A percentile compares a stretch with the other conserved stretches of the same genome.
These are phyloP conservation scores for Pseudocercospora crystallina DNA, from an alignment of 2,329 filamentous ascomycete species.

Conservation along the genomic window DNA sequence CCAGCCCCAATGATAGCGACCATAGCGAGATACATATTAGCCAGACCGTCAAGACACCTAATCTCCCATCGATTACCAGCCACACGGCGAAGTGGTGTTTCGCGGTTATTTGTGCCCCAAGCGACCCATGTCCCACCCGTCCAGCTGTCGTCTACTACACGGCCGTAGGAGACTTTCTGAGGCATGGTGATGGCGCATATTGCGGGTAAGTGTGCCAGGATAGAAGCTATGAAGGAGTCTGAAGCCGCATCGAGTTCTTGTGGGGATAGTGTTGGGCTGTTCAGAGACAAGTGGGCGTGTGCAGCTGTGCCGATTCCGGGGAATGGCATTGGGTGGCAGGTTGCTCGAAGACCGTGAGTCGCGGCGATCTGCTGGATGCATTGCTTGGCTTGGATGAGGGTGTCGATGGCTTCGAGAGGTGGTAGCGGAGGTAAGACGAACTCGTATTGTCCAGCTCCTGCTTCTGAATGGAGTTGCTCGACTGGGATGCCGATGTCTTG, in stretches of 20 bases:
- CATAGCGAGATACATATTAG: conserved; percentile 73
- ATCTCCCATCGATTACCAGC: conserved; percentile 58
- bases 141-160: conserved; percentile 70
- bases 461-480: conserved; percentile 74
- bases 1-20: conserved; percentile 63
- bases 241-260: conserved; percentile 45
- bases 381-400: conserved; percentile 68
- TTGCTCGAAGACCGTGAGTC: conserved; percentile 63
- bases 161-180: conserved; percentile 65
- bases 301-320: conserved; percentile 62
- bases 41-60: conserved; percentile 73
- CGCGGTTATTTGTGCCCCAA: conserved; percentile 81
- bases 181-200: conserved; percentile 70
- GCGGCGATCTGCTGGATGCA: conserved; percentile 66
- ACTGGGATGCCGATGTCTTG: conserved; percentile 63
- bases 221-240: conserved; percentile 66
- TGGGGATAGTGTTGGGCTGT: conserved; percentile 34
- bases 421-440: conserved; percentile 65
- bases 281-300: conserved; percentile 70
- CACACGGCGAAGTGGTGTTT: conserved; percentile 70
- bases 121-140: conserved; percentile 74
- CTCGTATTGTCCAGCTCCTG: conserved; percentile 73
- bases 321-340: conserved; percentile 72
- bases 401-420: conserved; percentile 69
- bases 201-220: conserved; percentile 65